These are phyloP conservation scores for Colletotrichum filicis DNA, from an alignment of 2,329 filamentous ascomycete genomes.

Conservation along the genomic window DNA sequence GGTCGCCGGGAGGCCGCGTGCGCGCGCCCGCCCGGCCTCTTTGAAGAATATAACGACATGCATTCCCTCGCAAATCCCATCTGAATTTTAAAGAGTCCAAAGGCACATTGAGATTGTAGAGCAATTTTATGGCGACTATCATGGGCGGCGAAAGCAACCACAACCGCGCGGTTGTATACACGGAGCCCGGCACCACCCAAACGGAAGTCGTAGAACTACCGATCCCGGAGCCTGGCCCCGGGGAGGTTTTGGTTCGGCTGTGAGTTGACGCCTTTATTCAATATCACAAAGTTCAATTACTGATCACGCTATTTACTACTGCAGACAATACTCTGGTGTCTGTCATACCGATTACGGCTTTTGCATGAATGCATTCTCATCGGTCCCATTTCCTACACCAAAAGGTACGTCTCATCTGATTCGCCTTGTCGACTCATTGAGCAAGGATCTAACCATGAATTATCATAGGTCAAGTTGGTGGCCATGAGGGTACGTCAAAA, in stretches of 20 bases:
- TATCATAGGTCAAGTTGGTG: constrained; percentile 36
- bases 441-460: constrained; percentile 4
- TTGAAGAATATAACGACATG: constrained; percentile 20
- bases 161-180: constrained; percentile 40
- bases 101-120: not conserved
- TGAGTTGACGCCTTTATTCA: constrained; percentile 6
- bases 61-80: constrained; percentile 8
- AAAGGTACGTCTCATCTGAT: constrained; percentile 7
- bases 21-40: not conserved
- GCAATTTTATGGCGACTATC: constrained; percentile 16
- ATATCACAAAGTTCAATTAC: not conserved
- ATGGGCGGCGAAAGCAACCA: constrained; percentile 29
- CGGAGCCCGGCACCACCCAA: constrained; percentile 40
- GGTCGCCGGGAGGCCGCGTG: not conserved
- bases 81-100: too few species aligned
- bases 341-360: constrained; percentile 43
- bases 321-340: constrained; percentile 39
- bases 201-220: constrained; percentile 41
- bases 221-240: constrained; percentile 38
- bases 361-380: constrained; percentile 38
- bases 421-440: not conserved
- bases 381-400: constrained; percentile 31
- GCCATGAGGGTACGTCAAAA: constrained; percentile 35
- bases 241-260: constrained; percentile 41
- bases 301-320: not conserved